Conservation (phyloP, 1,139 yeast species). For the Magnusiomyces suaveolens region DNA sequence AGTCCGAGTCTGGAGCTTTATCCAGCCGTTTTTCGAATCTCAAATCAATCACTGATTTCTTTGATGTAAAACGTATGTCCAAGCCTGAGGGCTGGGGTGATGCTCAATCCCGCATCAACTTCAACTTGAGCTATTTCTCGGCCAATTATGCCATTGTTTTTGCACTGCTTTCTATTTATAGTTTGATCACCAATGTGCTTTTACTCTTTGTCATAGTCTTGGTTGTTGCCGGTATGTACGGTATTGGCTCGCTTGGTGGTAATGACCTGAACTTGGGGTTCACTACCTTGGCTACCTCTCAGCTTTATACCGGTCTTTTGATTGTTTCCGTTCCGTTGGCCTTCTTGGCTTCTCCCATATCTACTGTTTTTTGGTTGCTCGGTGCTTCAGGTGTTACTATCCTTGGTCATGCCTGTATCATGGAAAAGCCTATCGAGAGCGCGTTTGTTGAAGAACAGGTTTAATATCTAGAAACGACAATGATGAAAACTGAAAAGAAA, state of each 20-base stretch:
- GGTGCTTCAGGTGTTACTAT: conserved; percentile 89
- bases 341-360: conserved; percentile 77
- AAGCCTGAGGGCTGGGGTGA: conserved; percentile 88
- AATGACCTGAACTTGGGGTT: conserved; percentile 57
- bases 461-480: conserved; percentile 22
- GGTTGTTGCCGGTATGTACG: conserved; percentile 56
- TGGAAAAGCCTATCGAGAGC: conserved; percentile 97
- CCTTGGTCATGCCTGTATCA: conserved; percentile 80
- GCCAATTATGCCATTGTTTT: conserved; percentile 77
- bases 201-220: conserved; percentile 65
- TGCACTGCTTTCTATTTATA: conserved; percentile 56
- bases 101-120: conserved; percentile 76
- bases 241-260: conserved; percentile 71
- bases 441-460: conserved; percentile 84
- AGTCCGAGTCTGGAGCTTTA: conserved; percentile 37
- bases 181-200: conserved; percentile 72
- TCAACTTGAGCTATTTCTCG: conserved; percentile 77
- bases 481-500: no score
- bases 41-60: conserved; percentile 86
- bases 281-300: conserved; percentile 51
- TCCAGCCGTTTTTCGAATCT: conserved; percentile 62
- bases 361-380: conserved; percentile 91
- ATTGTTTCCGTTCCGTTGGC: conserved; percentile 69
- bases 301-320: conserved; percentile 78
- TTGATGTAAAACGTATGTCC: conserved; percentile 79